These are phyloP conservation scores for Adansonia digitata DNA, from an alignment of 345 rosid species.

Conservation along the genomic window DNA sequence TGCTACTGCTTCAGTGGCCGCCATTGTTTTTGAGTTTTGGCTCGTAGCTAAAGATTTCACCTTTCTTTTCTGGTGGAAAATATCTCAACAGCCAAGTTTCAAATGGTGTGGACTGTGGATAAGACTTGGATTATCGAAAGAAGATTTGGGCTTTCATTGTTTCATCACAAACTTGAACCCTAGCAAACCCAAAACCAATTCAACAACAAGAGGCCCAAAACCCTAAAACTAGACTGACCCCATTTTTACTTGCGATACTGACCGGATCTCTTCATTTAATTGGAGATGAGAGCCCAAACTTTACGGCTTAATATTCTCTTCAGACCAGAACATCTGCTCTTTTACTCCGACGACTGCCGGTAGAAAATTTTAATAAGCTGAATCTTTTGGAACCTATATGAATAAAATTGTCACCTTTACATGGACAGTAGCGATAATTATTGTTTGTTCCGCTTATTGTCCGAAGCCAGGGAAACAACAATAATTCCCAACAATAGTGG, in stretches of 20 bases:
- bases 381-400: neutral
- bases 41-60: neutral
- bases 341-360: neutral
- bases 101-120: no score
- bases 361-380: neutral
- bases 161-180: neutral
- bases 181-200: neutral
- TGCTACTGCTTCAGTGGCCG: conserved; percentile 46
- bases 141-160: neutral
- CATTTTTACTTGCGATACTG: neutral
- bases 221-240: neutral
- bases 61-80: neutral
- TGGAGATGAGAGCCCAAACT: neutral
- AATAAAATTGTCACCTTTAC: neutral
- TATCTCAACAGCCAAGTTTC: neutral
- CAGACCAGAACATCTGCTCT: neutral
- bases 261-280: no score
- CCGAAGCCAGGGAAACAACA: neutral
- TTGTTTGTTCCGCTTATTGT: neutral
- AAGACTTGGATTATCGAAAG: neutral
- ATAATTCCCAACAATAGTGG: no score
- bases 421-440: neutral
- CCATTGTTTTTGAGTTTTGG: conserved; percentile 38
- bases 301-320: no score
- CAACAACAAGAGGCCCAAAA: neutral